Evolutionary conservation across 2,329 filamentous ascomycete genomes (phyloP), one percentile per base, ranked within the genome.

Genomic region (Aureobasidium sp.): DNA sequence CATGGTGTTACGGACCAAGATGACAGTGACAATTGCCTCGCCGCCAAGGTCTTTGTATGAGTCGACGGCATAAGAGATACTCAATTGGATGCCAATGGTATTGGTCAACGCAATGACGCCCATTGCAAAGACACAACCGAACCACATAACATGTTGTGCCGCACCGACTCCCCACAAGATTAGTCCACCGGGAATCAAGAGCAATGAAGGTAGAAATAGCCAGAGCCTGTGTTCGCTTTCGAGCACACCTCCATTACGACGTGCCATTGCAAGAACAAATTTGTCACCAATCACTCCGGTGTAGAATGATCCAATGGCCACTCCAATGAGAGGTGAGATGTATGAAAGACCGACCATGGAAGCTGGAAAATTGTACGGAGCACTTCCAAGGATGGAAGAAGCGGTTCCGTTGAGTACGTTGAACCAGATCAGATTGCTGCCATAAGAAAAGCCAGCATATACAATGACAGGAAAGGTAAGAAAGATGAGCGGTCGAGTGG

Each of bases 161-260:
- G 80, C 78, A 5, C 80, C 80, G 0, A 82, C 76, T 34, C 81
- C 80, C 79, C 79, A 82, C 1, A 81, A 69, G 42, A 82, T 74
- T 4, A 81, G 69, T 0, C 74, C 76, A 10, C 71, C 74, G 0
- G 79, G 78, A 5, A 80, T 71, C 29, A 80, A 66, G 4, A 82
- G 61, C 12, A 76, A 62, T 12, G 74, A 75, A 1, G 71, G 68
- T 1, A 68, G 57, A 63, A 78, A 76, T 0, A 75, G 70, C 72
- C 75, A 78, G 0, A 78, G 66, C 0, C 74, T 68, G 51, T 76
- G 70, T 58, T 78, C 76, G 0, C 75, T 68, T 64, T 78, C 76
- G 36, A 73, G 67, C 13, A 77, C 69, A 26, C 76, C 76, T 10
- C 64, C 63, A 63, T 77, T 77, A 2, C 70, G 67, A 0, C 76